Evolutionary conservation across 1,139 yeast species (phyloP).

Genomic region (Blastobotrys malaysiensis): DNA sequence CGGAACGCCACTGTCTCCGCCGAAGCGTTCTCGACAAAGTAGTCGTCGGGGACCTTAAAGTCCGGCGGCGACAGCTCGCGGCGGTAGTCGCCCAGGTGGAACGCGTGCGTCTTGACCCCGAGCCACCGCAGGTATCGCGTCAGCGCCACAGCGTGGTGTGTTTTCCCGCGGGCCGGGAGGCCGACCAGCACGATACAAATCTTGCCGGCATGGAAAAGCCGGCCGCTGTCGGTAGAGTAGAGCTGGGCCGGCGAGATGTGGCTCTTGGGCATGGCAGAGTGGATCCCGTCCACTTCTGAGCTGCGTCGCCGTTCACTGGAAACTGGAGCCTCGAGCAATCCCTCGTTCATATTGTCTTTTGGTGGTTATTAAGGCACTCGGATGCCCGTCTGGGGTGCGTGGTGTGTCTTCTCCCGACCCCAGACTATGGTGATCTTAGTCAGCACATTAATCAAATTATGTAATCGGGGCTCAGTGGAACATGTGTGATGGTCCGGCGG

Average conservation of each 20-base stretch:
- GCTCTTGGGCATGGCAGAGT: constrained; percentile 29
- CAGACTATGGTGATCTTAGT: not conserved
- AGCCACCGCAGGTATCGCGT: constrained; percentile 89
- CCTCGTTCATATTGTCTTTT: not conserved
- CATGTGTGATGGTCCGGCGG: no score
- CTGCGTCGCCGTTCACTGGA: constrained; percentile 16
- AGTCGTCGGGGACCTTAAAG: constrained; percentile 55
- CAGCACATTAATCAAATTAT: not conserved
- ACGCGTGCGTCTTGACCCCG: constrained; percentile 88
- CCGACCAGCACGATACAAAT: constrained; percentile 88
- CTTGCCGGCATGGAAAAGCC: constrained; percentile 92
- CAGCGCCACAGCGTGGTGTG: constrained; percentile 84
- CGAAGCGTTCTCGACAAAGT: constrained; percentile 60
- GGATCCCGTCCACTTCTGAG: constrained; percentile 32
- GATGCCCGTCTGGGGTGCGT: no score
- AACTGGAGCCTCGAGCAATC: not conserved
- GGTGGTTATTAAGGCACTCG: not conserved
- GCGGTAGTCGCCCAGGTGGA: constrained; percentile 90
- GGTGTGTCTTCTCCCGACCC: not conserved
- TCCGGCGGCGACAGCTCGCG: constrained; percentile 47
- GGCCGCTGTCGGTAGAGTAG: constrained; percentile 84
- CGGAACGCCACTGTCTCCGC: constrained; percentile 55
- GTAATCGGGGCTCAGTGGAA: no score
- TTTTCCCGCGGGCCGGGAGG: constrained; percentile 93
- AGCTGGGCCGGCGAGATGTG: constrained; percentile 66